Evolutionary conservation across 179 eudicot genomes (phyloP).

Genomic region (Sideroxylon spinosum): DNA sequence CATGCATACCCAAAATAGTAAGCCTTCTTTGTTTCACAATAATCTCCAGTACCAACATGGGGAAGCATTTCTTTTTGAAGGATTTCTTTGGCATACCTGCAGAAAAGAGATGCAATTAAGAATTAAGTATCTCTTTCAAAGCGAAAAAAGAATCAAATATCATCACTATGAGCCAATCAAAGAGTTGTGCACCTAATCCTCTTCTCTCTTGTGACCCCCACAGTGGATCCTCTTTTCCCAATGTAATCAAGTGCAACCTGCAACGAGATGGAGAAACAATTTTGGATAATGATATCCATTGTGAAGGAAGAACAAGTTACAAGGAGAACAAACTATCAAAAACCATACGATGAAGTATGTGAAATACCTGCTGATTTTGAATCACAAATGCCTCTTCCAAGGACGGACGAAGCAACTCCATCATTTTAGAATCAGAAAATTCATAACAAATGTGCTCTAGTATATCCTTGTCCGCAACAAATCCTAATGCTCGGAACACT

Average conservation of each 20-base stretch:
- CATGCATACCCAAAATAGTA: slow-evolving; percentile 62
- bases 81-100: slow-evolving; percentile 69
- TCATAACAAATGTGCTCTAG: slow-evolving; percentile 91
- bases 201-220: slow-evolving; percentile 82
- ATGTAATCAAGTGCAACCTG: slow-evolving; percentile 93
- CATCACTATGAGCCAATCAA: too few relatives aligned
- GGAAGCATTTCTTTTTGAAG: slow-evolving; percentile 92
- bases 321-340: too few relatives aligned
- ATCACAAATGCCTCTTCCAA: slow-evolving; percentile 94
- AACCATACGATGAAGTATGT: too few relatives aligned
- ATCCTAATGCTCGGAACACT: slow-evolving; percentile 85
- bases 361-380: slow-evolving; percentile 86
- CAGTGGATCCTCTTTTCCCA: slow-evolving; percentile 88
- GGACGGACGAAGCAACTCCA: slow-evolving; percentile 89
- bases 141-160: too few relatives aligned
- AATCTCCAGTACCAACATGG: slow-evolving; percentile 77
- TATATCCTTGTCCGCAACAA: slow-evolving; percentile 92
- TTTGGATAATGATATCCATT: too few relatives aligned
- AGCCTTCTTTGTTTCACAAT: slow-evolving; percentile 89
- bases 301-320: too few relatives aligned
- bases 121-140: too few relatives aligned
- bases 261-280: too few relatives aligned
- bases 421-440: slow-evolving; percentile 79
- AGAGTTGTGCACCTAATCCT: slow-evolving; percentile 90
- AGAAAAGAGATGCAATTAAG: too few relatives aligned